Evolutionary conservation across 164 flowering plant genomes (phyloP).

Genomic region (Tetracentron sinense): DNA sequence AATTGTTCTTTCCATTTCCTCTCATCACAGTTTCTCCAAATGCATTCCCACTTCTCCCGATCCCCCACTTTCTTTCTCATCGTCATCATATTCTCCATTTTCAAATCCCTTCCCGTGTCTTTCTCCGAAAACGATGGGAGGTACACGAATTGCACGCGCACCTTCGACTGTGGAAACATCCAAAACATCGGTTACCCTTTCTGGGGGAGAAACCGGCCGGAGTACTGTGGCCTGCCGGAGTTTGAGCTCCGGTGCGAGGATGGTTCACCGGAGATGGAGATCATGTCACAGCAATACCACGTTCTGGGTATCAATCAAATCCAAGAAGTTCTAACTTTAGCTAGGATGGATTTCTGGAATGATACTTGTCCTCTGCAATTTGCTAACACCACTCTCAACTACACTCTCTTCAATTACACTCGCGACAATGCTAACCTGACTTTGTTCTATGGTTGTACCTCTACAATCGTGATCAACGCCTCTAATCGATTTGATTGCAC

Average conservation of each 20-base stretch:
- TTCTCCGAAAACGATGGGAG: constrained; percentile 7
- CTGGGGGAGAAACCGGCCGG: constrained; percentile 31
- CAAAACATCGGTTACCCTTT: constrained; percentile 35
- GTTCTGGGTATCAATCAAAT: constrained; percentile 17
- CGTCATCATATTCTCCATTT: neutral
- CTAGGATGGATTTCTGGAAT: constrained; percentile 26
- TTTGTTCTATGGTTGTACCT: constrained; percentile 23
- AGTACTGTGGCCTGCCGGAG: constrained; percentile 35
- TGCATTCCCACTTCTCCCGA: constrained; percentile 6
- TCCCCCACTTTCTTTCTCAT: neutral
- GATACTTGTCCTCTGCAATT: constrained; percentile 12
- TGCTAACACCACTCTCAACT: constrained; percentile 14
- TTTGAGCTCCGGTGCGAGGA: constrained; percentile 29
- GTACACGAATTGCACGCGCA: constrained; percentile 23
- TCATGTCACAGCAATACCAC: constrained; percentile 12
- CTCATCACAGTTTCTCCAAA: neutral
- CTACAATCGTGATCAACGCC: neutral
- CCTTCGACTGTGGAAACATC: constrained; percentile 24
- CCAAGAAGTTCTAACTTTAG: constrained; percentile 11
- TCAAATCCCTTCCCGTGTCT: constrained; percentile 2
- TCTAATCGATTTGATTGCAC: neutral
- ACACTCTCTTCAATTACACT: constrained; percentile 4
- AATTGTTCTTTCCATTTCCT: too few species aligned
- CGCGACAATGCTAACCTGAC: constrained; percentile 15
- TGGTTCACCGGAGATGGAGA: constrained; percentile 8